phyloP scores from a whole-genome alignment of 805 yeast genomes.

The Ogataea ganodermae region DNA sequence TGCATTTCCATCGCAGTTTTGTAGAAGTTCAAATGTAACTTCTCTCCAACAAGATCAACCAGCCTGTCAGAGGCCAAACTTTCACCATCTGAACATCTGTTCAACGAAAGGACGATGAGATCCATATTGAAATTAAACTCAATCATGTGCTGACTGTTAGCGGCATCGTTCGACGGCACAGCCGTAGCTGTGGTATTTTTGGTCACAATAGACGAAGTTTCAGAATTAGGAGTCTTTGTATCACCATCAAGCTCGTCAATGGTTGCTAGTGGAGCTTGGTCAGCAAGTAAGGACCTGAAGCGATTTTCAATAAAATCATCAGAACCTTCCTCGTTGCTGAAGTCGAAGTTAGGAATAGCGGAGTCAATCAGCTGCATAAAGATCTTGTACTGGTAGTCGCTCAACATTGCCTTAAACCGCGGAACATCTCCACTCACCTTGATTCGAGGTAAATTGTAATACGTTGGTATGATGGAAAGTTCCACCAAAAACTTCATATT shows the following conservation, averaged over 20 bases:
- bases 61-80: slow-evolving; percentile 65
- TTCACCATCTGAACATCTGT: slow-evolving; percentile 64
- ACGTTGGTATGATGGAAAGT: slow-evolving; percentile 82
- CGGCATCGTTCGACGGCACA: slow-evolving; percentile 5
- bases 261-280: slow-evolving; percentile 15
- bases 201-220: slow-evolving; percentile 12
- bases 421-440: slow-evolving; percentile 80
- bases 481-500: slow-evolving; percentile 75
- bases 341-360: slow-evolving; percentile 58
- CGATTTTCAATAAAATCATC: slow-evolving; percentile 14
- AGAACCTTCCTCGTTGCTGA: slow-evolving; percentile 14
- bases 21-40: slow-evolving; percentile 58
- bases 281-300: slow-evolving; percentile 29
- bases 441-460: slow-evolving; percentile 68
- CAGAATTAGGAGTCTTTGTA: slow-evolving; percentile 16
- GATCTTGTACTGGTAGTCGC: slow-evolving; percentile 88
- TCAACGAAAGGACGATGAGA: slow-evolving; percentile 58
- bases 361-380: slow-evolving; percentile 75
- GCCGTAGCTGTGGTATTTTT: slow-evolving; percentile 4
- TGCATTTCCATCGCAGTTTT: slow-evolving; percentile 63
- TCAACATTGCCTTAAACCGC: slow-evolving; percentile 64
- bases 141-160: slow-evolving; percentile 56
- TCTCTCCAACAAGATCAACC: slow-evolving; percentile 71
- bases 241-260: slow-evolving; percentile 21
- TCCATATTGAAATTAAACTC: slow-evolving; percentile 76